Base-by-base conservation (phyloP, 139 green algal species). In the Zygnema circumcarinatum region DNA sequence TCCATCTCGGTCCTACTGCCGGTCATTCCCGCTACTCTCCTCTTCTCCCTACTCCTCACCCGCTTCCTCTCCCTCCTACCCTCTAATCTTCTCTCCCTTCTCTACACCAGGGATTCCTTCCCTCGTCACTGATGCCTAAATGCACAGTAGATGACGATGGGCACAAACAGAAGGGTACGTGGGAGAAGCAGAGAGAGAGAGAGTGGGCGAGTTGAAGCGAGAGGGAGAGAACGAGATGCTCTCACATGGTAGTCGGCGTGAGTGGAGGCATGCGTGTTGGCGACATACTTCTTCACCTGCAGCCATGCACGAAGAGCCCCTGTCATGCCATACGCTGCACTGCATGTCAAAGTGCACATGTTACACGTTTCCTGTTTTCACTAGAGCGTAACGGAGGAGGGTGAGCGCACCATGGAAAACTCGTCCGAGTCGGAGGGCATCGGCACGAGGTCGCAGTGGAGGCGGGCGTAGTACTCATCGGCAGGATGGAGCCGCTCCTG, bases 391-490 rank as follows among this genome's bases (percentile, higher is more conserved):
- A 72, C 25, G 29, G n/a, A n/a, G n/a, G n/a, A n/a, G n/a, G n/a
- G n/a, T n/a, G n/a, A n/a, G n/a, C n/a, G n/a, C n/a, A 72, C 54
- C 54, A 72, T 72, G 25, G 25, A 25, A 72, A 72, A 72, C 25
- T 33, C 54, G 72, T 79, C 72, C 33, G 33, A 52, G 72, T 20
- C 72, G 16, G 38, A 16, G 74, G 41, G 33, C 36, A 93, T 31
- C n/a, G 81, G 62, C 7, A 84, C 21, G 33, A 93, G 90, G 36
- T 92, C 87, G 32, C 81, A 80, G 1, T 90, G 38, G 38, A 93
- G 84, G 1, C 25, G 68, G 7, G 38, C 16, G 68, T 93, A 92
- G 47, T 92, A 86, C 31, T 88, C 78, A 33, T 92, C 89, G 47
- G 78, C 85, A 20, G 89, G 89, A 54, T 92, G 85, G 0, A 73